Base-by-base conservation (phyloP, 2,329 filamentous ascomycete genomes). In the Botrytis paeoniae region DNA sequence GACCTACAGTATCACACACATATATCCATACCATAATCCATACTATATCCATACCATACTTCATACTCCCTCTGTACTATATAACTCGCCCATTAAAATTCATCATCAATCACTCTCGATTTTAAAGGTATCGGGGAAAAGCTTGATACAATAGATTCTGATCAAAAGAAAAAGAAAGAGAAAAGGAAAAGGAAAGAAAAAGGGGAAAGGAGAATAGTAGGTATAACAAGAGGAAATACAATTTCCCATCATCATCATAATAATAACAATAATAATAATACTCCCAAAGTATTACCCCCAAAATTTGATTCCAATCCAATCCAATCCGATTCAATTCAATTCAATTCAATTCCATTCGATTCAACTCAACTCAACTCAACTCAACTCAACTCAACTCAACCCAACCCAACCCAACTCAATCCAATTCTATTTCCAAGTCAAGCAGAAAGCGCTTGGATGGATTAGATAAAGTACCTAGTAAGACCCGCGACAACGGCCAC, bases 401-500 rank as follows among this genome's bases (percentile, higher is more conserved):
- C 12, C 45, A 25, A 4, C 45, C 25, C 45, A 51, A 25, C 6
- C 14, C 22, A 25, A 5, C 45, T 51, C 45, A 25, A n/a, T 51
- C 12, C 59, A 35, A 61, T 32, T 61, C 59, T 37, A 25, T 37
- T 37, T 37, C 48, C 22, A 51, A 61, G 59, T 61, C 59, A 61
- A 63, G 8, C 25, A 41, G 25, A 60, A 25, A 63, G 61, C 61
- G 61, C 61, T 63, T 63, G 61, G 61, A 63, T 43, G 61, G 61
- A 63, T 63, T 39, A 63, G 39, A 43, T 43, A 43, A 60, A 37
- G 25, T 68, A 35, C 51, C 51, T 54, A 54, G 51, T 54, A 18
- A 54, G 63, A 65, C 63, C 63, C 63, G 63, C 63, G 63, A 66
- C 63, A 66, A 66, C 63, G 32, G 63, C 63, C 63, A 51, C 63